Base-by-base conservation (phyloP, 208 protist genomes). In the Trypanosoma conorhini region DNA sequence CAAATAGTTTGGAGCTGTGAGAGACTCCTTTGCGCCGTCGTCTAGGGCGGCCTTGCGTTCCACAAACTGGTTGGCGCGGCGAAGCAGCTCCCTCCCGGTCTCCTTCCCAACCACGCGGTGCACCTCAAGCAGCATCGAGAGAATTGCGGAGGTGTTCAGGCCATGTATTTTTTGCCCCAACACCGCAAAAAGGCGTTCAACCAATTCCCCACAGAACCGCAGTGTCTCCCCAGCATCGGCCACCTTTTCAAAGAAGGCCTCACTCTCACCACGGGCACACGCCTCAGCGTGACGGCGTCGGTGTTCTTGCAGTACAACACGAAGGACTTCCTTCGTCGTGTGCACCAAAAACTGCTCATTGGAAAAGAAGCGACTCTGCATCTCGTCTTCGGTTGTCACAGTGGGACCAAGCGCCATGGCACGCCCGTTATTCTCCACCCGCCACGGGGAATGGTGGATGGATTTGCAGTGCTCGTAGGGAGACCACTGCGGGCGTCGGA, bases 341-440 rank as follows among this genome's bases (percentile, higher is more conserved):
- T 94, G 82, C 33, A 97, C 67, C 33, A 96, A 75, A 66, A 94
- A 97, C 72, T 95, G 88, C 44, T 80, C 58, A 71, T 96, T 97
- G 64, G 76, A 86, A 70, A 93, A 89, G 76, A 94, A 96, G 59
- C 89, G 81, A 62, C 83, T 88, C 64, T 95, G 83, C 85, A 92
- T 91, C 57, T 93, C 87, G 61, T 92, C 81, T 65, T 93, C 85
- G 0, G 33, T 65, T 40, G 90, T 82, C 17, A 57, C 38, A 22
- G 54, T 35, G 15, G 86, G 79, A 17, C 90, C 88, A 35, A 95
- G 84, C 4, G 89, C 89, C 83, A 85, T 86, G 24, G 80, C 85
- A 33, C 80, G 78, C 22, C 80, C 82, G 73, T 88, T 95, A 78
- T 90, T 87, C 31, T 44, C 67, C 70, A 91, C 62, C 22, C 86